Conservation (phyloP, 208 protist genomes). For the Strigomonas oncopelti region DNA sequence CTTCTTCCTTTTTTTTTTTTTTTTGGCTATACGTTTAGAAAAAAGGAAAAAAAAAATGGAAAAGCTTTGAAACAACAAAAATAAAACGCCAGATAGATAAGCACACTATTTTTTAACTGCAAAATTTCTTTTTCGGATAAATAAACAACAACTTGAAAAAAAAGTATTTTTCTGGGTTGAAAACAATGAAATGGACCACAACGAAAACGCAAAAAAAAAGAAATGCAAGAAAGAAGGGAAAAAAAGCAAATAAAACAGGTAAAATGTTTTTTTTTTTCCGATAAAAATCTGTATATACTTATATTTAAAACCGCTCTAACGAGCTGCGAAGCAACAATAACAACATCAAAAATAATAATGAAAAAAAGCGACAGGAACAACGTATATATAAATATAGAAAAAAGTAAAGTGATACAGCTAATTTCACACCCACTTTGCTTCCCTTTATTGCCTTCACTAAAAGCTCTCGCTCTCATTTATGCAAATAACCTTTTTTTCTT, state of each 20-base stretch:
- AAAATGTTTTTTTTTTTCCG: neutral
- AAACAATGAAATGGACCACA: conserved; percentile 14
- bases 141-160: neutral
- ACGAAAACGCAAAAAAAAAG: conserved; percentile 5
- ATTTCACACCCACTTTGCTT: neutral
- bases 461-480: neutral
- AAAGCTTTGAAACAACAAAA: neutral
- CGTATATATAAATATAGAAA: neutral
- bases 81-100: neutral
- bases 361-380: neutral
- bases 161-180: neutral
- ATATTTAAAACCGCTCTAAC: neutral
- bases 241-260: neutral
- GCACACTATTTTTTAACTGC: neutral
- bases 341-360: neutral
- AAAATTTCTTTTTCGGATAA: too few relatives aligned
- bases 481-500: neutral
- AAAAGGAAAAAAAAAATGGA: conserved; percentile 12
- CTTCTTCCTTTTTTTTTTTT: too few relatives aligned
- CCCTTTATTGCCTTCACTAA: neutral
- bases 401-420: neutral
- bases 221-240: neutral
- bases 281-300: neutral
- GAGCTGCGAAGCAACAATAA: neutral
- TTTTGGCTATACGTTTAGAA: conserved; percentile 9